phyloP scores from a whole-genome alignment of 1,139 yeast species.

The Cylindricascospora bacillispora region DNA sequence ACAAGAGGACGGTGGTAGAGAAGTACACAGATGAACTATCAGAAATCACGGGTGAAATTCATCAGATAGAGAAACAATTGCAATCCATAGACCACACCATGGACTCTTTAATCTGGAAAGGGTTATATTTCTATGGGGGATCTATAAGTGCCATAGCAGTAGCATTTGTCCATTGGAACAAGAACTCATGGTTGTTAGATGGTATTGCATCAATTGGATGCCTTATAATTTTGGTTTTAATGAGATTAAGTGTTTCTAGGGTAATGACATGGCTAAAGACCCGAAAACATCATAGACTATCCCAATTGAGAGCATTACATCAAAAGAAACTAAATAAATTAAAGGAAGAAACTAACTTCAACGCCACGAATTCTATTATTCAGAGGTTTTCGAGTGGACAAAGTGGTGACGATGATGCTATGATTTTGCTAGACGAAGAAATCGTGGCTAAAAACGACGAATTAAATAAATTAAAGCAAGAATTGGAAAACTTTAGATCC shows the following conservation, averaged over 20 bases:
- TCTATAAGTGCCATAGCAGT: slow-evolving; percentile 5
- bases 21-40: slow-evolving; percentile 21
- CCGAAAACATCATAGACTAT: slow-evolving; percentile 14
- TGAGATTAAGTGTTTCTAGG: not conserved
- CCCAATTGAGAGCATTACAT: slow-evolving; percentile 38
- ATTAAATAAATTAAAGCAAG: slow-evolving; percentile 28
- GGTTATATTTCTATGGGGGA: slow-evolving; percentile 6
- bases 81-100: not conserved
- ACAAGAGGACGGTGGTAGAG: slow-evolving; percentile 14
- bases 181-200: not conserved
- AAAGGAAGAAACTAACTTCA: slow-evolving; percentile 67
- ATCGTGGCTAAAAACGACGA: slow-evolving; percentile 33
- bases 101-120: not conserved
- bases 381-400: slow-evolving; percentile 45
- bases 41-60: slow-evolving; percentile 19
- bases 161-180: slow-evolving; percentile 7
- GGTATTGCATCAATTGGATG: not conserved
- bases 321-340: slow-evolving; percentile 55
- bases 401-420: slow-evolving; percentile 25
- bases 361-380: slow-evolving; percentile 61
- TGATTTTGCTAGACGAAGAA: slow-evolving; percentile 27
- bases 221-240: not conserved
- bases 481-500: slow-evolving; percentile 20
- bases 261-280: not conserved
- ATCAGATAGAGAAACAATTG: slow-evolving; percentile 12